These are phyloP conservation scores for Fusarium papillatum DNA, from an alignment of 2,329 filamentous ascomycete genomes.

Conservation along the genomic window DNA sequence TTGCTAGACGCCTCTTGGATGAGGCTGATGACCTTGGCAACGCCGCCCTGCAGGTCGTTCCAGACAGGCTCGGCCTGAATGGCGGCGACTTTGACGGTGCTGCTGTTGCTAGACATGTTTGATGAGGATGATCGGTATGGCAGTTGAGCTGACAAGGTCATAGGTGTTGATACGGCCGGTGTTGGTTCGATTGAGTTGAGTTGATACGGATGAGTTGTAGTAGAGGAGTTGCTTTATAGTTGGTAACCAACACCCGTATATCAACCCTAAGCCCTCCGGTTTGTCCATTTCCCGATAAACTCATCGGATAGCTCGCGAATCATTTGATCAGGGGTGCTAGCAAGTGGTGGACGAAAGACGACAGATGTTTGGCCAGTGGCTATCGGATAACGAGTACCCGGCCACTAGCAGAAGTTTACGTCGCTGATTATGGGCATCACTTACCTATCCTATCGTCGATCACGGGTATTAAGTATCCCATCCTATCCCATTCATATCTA, in stretches of 20 bases:
- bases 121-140: not conserved
- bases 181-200: not conserved
- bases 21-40: slow-evolving; percentile 51
- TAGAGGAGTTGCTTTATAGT: not conserved
- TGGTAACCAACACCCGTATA: not conserved
- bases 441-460: not conserved
- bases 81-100: slow-evolving; percentile 39
- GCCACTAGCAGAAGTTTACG: not conserved
- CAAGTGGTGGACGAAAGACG: not conserved
- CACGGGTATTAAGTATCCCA: not conserved
- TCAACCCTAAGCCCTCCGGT: not conserved
- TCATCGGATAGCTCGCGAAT: not conserved
- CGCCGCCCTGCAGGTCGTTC: slow-evolving; percentile 46
- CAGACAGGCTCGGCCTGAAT: slow-evolving; percentile 44
- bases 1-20: slow-evolving; percentile 48
- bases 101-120: not conserved
- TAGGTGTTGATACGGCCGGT: not conserved
- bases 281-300: not conserved
- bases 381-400: not conserved
- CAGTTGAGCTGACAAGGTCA: not conserved
- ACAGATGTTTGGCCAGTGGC: not conserved
- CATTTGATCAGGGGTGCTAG: not conserved
- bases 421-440: not conserved
- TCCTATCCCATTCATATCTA: not conserved
- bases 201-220: not conserved